Conservation (phyloP, 352 stramenopile species). For the Pythium vanterpoolii region DNA sequence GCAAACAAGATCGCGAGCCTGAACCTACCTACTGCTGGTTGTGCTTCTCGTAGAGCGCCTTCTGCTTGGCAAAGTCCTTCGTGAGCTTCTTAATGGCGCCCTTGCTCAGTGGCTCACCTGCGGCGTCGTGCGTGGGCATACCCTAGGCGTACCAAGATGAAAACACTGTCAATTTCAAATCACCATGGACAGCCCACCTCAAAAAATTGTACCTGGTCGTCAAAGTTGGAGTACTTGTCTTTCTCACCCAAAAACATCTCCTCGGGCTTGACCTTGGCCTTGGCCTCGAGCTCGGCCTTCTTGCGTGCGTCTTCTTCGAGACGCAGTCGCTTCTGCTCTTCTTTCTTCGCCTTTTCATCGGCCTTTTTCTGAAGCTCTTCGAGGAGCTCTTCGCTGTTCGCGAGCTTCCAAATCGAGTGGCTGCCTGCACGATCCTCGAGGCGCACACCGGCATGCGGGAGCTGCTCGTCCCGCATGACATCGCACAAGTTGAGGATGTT, state of each 20-base stretch:
- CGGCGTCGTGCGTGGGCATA: constrained; percentile 92
- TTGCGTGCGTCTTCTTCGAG: constrained; percentile 73
- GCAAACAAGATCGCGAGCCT: not conserved
- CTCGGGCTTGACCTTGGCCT: constrained; percentile 88
- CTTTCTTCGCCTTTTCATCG: constrained; percentile 73
- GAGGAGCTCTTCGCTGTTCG: constrained; percentile 84
- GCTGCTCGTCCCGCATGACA: constrained; percentile 83
- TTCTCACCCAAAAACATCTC: constrained; percentile 92
- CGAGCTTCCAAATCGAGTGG: constrained; percentile 88
- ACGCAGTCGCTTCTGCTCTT: constrained; percentile 73
- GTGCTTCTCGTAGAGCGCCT: constrained; percentile 86
- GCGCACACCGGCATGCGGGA: constrained; percentile 86
- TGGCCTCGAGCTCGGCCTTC: constrained; percentile 77
- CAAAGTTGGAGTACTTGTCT: constrained; percentile 89
- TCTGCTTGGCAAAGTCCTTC: constrained; percentile 97
- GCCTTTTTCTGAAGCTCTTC: constrained; percentile 78
- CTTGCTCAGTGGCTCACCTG: constrained; percentile 94
- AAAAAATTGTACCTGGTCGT: constrained; percentile 66
- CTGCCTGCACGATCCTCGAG: constrained; percentile 78
- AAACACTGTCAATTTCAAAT: not conserved
- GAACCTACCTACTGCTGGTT: constrained; percentile 9
- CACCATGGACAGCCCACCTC: not conserved
- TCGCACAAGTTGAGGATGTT: constrained; percentile 84
- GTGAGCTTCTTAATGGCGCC: constrained; percentile 95
- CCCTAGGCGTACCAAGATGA: constrained; percentile 69